These are phyloP conservation scores for Solanum neorickii DNA, from an alignment of 257 asterid species.

Conservation along the genomic window DNA sequence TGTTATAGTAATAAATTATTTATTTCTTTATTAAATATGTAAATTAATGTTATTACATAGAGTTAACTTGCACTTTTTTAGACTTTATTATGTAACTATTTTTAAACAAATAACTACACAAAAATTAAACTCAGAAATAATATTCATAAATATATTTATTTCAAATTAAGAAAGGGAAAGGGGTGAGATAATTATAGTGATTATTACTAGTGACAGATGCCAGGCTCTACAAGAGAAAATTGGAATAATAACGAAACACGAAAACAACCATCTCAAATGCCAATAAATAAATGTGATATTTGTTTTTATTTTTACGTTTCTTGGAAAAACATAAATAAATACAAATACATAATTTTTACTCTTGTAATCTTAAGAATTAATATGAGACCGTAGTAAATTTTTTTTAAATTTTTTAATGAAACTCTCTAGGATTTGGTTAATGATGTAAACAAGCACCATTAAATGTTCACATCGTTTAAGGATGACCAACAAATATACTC, in stretches of 20 bases:
- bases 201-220: background rate
- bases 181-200: too few species aligned
- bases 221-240: conserved; percentile 1
- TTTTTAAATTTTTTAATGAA: too few species aligned
- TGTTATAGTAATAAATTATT: too few species aligned
- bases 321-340: background rate
- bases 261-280: conserved; percentile 1
- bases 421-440: conserved; percentile 3
- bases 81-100: too few species aligned
- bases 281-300: conserved; percentile 11
- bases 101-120: too few species aligned
- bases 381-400: too few species aligned
- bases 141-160: background rate
- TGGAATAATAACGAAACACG: background rate
- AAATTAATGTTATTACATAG: too few species aligned
- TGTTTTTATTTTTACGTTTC: background rate
- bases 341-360: too few species aligned
- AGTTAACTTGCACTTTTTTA: too few species aligned
- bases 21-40: too few species aligned
- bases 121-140: background rate
- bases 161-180: too few species aligned
- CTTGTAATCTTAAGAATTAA: too few species aligned
- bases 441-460: conserved; percentile 2
- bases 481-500: background rate
- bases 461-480: conserved; percentile 17